Conservation (phyloP, 192 early-diverging fungal genomes). For the Mortierella alpina region DNA sequence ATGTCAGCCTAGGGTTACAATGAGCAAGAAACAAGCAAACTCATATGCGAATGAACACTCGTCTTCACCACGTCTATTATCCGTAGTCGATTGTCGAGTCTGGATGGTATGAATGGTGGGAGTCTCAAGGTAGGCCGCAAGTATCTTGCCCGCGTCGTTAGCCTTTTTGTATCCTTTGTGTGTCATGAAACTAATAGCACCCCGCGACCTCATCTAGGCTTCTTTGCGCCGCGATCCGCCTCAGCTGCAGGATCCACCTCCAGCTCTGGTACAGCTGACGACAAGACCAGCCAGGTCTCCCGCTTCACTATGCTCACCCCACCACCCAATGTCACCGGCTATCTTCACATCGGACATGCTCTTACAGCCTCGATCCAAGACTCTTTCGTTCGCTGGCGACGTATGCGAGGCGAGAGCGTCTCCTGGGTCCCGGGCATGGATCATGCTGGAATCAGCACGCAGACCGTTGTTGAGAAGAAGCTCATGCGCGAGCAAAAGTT, state of each 20-base stretch:
- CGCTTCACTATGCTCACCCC: conserved; percentile 91
- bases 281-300: conserved; percentile 38
- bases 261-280: conserved; percentile 52
- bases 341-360: conserved; percentile 94
- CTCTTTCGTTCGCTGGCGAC: conserved; percentile 77
- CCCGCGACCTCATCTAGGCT: conserved; percentile 4
- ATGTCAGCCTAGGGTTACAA: not conserved
- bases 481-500: conserved; percentile 75
- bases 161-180: not conserved
- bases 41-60: too few relatives aligned
- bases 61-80: not conserved
- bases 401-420: conserved; percentile 92
- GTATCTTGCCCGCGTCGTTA: not conserved
- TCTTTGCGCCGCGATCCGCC: conserved; percentile 40
- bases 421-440: conserved; percentile 97
- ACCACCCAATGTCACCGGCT: conserved; percentile 97
- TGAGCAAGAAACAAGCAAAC: not conserved
- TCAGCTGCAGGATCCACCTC: conserved; percentile 40
- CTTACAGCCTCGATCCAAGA: conserved; percentile 92
- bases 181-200: not conserved
- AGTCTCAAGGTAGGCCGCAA: conserved; percentile 68
- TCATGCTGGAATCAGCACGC: conserved; percentile 97
- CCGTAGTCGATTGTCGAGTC: conserved; percentile 74
- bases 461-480: conserved; percentile 94
- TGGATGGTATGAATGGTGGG: conserved; percentile 98